Base-by-base conservation (phyloP, 1,284 basidiomycete species). In the Kwoniella shivajii region DNA sequence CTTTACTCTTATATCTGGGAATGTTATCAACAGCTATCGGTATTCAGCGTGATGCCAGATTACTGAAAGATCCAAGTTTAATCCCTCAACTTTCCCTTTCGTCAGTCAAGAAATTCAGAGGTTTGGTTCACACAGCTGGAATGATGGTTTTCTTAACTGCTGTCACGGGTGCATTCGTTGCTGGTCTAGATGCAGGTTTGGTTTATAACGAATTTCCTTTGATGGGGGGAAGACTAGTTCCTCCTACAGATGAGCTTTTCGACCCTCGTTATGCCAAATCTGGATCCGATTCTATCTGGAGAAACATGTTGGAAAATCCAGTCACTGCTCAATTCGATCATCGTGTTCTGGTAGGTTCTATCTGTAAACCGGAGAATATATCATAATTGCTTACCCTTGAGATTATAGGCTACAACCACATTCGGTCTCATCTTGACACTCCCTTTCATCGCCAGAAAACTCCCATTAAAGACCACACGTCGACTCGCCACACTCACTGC, bases 311-410 rank as follows among this genome's bases (percentile, higher is more conserved):
- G 61, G 95, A 98, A 78, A 99, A 99, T 74, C 96, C 96, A 4
- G 94, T 90, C 9, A 97, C 96, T 0, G 94, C 95, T 9, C 96
- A 99, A 76, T 95, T 98, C 69, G 86, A 99, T 73, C 96, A 99
- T 77, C 87, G 96, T 36, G 82, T 93, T 43, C 83, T 99, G 45
- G 93, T 90, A 67, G 2, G 6, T 29, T 9, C 7, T 11, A 24
- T 31, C 47, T 24, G 29, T 24, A 18, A 7, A 44, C 22, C 36
- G n/a, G n/a, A n/a, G n/a, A n/a, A n/a, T n/a, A n/a, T n/a, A n/a
- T n/a, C n/a, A 36, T 30, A 75, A 9, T 33, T 51, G 57, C 27
- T 57, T 24, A 55, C 47, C 50, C 61, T 24, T 56, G 37, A 14
- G 7, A 6, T 38, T 48, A 4, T 63, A 93, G 88, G 90, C 92